phyloP scores from a whole-genome alignment of 345 rosid genomes.

The Brassica juncea region DNA sequence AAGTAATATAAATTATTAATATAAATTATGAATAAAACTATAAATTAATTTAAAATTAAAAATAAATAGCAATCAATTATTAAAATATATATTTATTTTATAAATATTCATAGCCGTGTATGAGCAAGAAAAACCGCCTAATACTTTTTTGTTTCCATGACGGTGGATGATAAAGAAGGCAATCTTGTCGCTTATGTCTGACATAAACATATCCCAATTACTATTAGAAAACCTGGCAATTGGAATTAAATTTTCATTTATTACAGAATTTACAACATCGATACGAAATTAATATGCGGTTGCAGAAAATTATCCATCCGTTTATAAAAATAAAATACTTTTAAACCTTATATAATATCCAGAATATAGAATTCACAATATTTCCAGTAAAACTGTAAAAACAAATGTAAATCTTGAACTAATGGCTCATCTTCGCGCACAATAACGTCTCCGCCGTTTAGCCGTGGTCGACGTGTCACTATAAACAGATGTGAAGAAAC shows the following conservation, averaged over 20 bases:
- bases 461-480: conserved; percentile 24
- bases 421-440: conserved; percentile 24
- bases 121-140: too few species aligned
- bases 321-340: not conserved
- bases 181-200: conserved; percentile 10
- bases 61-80: too few species aligned
- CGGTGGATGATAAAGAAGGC: conserved; percentile 14
- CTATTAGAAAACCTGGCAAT: conserved; percentile 20
- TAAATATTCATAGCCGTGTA: too few species aligned
- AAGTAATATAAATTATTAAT: too few species aligned
- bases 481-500: conserved; percentile 34
- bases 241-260: conserved; percentile 34
- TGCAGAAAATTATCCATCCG: conserved; percentile 28
- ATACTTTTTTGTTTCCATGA: not conserved
- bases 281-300: conserved; percentile 27
- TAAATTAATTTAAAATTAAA: too few species aligned
- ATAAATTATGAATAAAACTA: too few species aligned
- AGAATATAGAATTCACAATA: not conserved
- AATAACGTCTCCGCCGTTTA: conserved; percentile 24
- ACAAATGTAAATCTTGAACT: conserved; percentile 9
- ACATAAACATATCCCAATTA: conserved; percentile 21
- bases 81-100: too few species aligned
- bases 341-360: not conserved
- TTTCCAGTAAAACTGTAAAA: conserved; percentile 34
- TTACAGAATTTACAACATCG: conserved; percentile 32